These are phyloP conservation scores for Colletotrichum gloeosporioides DNA, from an alignment of 2,329 filamentous ascomycete species.

Conservation along the genomic window DNA sequence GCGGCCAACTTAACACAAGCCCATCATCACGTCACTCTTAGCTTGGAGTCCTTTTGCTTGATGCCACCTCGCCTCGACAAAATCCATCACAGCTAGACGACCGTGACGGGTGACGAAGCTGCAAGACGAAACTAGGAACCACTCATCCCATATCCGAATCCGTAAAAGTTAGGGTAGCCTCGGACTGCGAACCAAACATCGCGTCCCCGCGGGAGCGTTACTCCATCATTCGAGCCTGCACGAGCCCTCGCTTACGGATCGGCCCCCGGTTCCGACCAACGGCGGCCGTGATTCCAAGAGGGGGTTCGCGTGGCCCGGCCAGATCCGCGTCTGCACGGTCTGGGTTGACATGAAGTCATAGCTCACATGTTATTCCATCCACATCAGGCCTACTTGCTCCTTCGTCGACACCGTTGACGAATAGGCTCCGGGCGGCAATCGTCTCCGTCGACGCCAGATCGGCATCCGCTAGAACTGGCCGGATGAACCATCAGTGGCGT, in stretches of 20 bases:
- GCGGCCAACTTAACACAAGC: background rate
- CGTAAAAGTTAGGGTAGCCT: background rate
- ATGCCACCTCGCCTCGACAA: background rate
- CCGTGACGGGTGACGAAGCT: background rate
- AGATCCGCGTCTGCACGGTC: slow-evolving; percentile 1
- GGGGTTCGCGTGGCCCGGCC: background rate
- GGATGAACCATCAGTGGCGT: background rate
- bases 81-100: too few relatives aligned
- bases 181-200: background rate
- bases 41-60: background rate
- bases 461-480: background rate
- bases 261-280: background rate
- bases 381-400: background rate
- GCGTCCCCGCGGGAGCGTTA: background rate
- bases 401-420: background rate
- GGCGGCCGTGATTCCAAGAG: background rate
- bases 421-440: background rate
- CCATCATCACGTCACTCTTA: background rate
- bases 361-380: background rate
- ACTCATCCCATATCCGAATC: background rate
- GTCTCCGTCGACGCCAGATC: background rate
- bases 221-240: background rate
- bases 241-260: background rate
- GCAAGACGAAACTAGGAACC: background rate
- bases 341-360: background rate